Base-by-base conservation (phyloP, 371 early-diverging fungal species). In the Mortierella sp. region DNA sequence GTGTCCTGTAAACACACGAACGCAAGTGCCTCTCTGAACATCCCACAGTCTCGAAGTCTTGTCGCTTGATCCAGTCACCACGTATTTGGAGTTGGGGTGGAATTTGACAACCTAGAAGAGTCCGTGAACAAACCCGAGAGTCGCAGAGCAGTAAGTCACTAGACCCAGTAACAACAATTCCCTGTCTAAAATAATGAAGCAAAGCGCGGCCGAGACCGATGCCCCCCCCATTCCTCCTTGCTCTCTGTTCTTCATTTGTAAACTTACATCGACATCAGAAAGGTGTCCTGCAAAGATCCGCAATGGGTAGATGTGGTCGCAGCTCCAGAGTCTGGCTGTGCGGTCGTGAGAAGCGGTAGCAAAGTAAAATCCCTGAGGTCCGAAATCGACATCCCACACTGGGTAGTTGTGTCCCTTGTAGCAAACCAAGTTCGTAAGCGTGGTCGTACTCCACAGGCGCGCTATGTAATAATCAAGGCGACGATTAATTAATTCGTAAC, bases 331-430 rank as follows among this genome's bases (percentile, higher is more conserved):
- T 71, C 99, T 90, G 21, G 98, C 97, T 3, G 99, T 99, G 82
- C 96, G 92, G 89, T 99, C 99, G 78, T 97, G 97, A 24, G 97
- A 96, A 0, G 98, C 99, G 0, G 97, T 98, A 8, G 98, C 99
- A 92, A 99, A 99, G 88, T 99, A 99, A 83, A 95, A 94, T 34
- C 98, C 98, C 79, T 94, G 92, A 2, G 96, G 96, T 4, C 97
- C 94, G 85, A 98, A 95, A 70, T 96, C 94, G 0, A 98, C 95
- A 83, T 96, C 96, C 99, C 99, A 99, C 6, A 99, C 92, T 19
- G 99, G 99, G 86, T 98, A 98, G 86, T 96, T 98, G 90, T 99
- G 99, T 40, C 99, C 98, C 87, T 96, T 96, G 91, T 99, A 99
- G 61, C 94, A 93, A 21, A 96, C 99, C 11, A 99, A 81, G 81